Percentiles rank a stretch among this genome's conserved stretches.
Conservation (phyloP, 305 asterid species). For the Nicotiana rustica region DNA sequence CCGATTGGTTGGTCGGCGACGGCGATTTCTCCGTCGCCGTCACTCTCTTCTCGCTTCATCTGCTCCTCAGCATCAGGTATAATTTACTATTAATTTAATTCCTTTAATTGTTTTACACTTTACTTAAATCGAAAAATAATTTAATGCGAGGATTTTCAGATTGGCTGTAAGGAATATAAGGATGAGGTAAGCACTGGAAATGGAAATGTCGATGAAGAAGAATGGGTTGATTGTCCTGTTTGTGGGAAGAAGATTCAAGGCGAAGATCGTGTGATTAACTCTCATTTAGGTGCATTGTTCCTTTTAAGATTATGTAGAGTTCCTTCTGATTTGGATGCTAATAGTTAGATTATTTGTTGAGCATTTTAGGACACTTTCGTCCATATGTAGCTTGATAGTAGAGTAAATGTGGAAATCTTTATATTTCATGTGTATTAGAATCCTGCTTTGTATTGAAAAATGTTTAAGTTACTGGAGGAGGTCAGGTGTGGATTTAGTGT, state of each 20-base stretch:
- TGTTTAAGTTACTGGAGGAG: constrained; percentile 5
- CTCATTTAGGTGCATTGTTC: constrained; percentile 70
- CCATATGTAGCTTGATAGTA: not conserved
- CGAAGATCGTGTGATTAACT: constrained; percentile 62
- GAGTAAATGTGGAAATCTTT: not conserved
- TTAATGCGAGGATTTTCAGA: constrained; percentile 32
- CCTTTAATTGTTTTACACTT: constrained; percentile 40
- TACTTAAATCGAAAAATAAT: constrained; percentile 34
- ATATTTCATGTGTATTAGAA: not conserved
- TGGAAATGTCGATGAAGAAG: constrained; percentile 38
- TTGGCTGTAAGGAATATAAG: constrained; percentile 38
- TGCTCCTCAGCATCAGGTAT: constrained; percentile 32
- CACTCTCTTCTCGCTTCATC: constrained; percentile 51
- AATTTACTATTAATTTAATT: not conserved
- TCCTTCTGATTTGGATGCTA: not conserved
- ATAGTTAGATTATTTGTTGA: not conserved
- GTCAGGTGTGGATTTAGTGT: not conserved
- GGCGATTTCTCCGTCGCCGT: constrained; percentile 74
- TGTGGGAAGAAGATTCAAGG: constrained; percentile 65
- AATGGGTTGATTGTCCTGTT: constrained; percentile 74
- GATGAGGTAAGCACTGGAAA: constrained; percentile 8
- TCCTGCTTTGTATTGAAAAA: not conserved
- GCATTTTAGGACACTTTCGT: not conserved
- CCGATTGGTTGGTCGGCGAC: constrained; percentile 79
- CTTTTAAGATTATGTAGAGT: not conserved